phyloP scores from a whole-genome alignment of 2,329 filamentous ascomycete species.

The Cytospora piceae region DNA sequence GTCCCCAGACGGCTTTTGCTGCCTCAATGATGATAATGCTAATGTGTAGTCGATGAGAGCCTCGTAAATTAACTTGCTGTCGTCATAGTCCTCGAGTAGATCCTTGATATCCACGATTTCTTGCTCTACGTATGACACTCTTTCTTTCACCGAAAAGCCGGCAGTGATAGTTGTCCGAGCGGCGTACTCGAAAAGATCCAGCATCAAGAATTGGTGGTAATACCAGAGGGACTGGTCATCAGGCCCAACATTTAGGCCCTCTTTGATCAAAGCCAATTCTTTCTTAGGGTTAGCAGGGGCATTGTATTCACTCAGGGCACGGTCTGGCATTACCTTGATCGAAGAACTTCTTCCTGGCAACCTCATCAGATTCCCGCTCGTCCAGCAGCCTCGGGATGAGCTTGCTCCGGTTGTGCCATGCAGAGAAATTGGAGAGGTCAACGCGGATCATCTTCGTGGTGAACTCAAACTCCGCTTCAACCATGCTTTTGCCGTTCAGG shows the following conservation, averaged over 20 bases:
- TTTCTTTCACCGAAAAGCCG: conserved; percentile 63
- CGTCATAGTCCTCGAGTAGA: conserved; percentile 60
- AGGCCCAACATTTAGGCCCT: conserved; percentile 83
- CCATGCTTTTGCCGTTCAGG: conserved; percentile 64
- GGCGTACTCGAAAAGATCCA: conserved; percentile 60
- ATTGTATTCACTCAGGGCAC: background rate
- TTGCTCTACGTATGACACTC: conserved; percentile 65
- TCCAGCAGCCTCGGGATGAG: conserved; percentile 77
- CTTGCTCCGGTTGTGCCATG: conserved; percentile 90
- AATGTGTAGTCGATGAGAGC: conserved; percentile 76
- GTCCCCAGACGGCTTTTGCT: conserved; percentile 43
- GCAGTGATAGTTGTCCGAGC: conserved; percentile 64
- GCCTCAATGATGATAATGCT: conserved; percentile 57
- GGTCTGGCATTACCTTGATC: conserved; percentile 60
- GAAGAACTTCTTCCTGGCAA: conserved; percentile 69
- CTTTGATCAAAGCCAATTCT: conserved; percentile 77
- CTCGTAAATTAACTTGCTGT: conserved; percentile 85
- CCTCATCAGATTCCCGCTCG: conserved; percentile 68
- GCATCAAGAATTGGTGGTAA: conserved; percentile 88
- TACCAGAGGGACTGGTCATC: conserved; percentile 98
- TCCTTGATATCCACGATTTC: conserved; percentile 78
- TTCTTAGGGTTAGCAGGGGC: conserved; percentile 1
- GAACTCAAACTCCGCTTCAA: conserved; percentile 82
- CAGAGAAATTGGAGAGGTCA: conserved; percentile 95
- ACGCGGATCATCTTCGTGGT: conserved; percentile 83